A percentile compares a stretch with the other conserved stretches of the same genome.
Evolutionary conservation across 306 rosid species (phyloP).

Genomic region (Acacia crassicarpa): DNA sequence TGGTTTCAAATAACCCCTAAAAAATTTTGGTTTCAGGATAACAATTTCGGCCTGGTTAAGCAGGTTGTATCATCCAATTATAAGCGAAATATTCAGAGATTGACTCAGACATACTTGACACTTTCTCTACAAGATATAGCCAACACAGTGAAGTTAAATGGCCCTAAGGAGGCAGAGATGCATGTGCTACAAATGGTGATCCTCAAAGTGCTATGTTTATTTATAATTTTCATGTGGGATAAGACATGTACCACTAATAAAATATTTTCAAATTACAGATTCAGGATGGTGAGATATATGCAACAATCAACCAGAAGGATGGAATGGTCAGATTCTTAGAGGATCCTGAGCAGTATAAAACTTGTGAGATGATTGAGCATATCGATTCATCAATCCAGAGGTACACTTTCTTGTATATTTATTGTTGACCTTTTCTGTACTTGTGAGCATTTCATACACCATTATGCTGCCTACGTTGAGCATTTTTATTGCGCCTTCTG

Average conservation of each 20-base stretch:
- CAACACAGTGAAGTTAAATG: conserved; percentile 64
- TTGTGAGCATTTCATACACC: not conserved
- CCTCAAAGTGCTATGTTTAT: not conserved
- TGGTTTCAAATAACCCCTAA: conserved; percentile 8
- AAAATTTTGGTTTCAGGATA: conserved; percentile 52
- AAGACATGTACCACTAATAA: conserved; percentile 3
- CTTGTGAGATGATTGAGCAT: conserved; percentile 72
- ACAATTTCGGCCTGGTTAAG: conserved; percentile 80
- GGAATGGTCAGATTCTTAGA: conserved; percentile 95
- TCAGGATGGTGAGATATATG: conserved; percentile 83
- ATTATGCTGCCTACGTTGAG: conserved; percentile 10
- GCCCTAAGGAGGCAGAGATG: conserved; percentile 85
- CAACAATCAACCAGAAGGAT: conserved; percentile 80
- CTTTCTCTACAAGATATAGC: conserved; percentile 94
- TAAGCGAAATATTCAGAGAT: conserved; percentile 84
- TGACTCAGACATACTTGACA: conserved; percentile 85
- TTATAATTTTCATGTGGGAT: conserved; percentile 4
- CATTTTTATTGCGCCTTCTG: not conserved
- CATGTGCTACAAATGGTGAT: conserved; percentile 91
- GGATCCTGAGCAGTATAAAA: conserved; percentile 83
- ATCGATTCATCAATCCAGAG: conserved; percentile 78
- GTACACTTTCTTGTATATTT: conserved; percentile 34
- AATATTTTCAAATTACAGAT: conserved; percentile 48
- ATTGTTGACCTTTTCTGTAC: not conserved
- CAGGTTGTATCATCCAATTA: conserved; percentile 74